These are phyloP conservation scores for Pulveroboletus ravenelii DNA, from an alignment of 768 basidiomycete species.

Conservation along the genomic window DNA sequence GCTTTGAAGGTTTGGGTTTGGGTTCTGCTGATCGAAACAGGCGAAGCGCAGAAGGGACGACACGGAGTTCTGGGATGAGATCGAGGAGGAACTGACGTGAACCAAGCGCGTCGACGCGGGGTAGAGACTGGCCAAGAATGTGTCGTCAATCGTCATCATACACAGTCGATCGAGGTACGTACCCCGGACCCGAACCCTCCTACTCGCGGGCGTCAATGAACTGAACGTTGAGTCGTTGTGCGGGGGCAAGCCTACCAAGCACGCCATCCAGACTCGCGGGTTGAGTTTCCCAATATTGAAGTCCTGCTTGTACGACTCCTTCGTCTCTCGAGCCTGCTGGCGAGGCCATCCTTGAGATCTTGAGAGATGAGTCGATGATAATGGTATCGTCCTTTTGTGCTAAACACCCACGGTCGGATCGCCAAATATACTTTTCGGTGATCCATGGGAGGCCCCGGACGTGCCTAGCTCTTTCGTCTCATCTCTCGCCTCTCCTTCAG, in stretches of 20 bases:
- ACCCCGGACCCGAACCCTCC: constrained; percentile 56
- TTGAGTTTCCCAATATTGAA: constrained; percentile 82
- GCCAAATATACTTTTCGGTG: no score
- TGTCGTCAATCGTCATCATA: background rate
- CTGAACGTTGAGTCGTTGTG: background rate
- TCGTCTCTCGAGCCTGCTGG: constrained; percentile 24
- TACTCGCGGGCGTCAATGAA: constrained; percentile 19
- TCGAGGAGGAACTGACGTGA: constrained; percentile 85
- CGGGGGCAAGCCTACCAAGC: constrained; percentile 48
- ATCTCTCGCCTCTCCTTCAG: no score
- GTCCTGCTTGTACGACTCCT: constrained; percentile 68
- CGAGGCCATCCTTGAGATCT: constrained; percentile 1
- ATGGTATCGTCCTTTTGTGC: no score
- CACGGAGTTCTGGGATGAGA: constrained; percentile 74
- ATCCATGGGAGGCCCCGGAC: no score
- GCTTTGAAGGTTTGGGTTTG: constrained; percentile 24
- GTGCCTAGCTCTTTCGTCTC: no score
- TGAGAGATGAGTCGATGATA: background rate
- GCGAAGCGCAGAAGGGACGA: constrained; percentile 68
- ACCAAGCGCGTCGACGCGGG: constrained; percentile 84
- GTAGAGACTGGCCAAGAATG: constrained; percentile 65
- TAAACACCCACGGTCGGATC: no score
- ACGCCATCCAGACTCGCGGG: constrained; percentile 85
- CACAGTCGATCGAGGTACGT: constrained; percentile 11
- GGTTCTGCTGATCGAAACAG: constrained; percentile 33